Evolutionary conservation across 2,329 filamentous ascomycete species (phyloP).

Genomic region (Nigrospora osmanthi): DNA sequence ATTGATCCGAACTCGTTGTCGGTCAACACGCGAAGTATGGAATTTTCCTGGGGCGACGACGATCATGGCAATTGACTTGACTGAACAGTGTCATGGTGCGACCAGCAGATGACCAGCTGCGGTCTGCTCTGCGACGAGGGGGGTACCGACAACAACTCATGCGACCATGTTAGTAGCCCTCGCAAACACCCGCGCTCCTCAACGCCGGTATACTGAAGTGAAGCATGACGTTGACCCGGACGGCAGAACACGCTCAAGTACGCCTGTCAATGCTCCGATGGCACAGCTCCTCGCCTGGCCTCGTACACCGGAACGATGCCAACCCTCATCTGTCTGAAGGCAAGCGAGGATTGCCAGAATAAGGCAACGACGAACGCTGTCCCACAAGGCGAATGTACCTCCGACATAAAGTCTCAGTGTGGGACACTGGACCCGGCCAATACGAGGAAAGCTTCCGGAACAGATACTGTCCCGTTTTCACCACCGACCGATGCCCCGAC

Average conservation of each 20-base stretch:
- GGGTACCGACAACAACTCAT: background rate
- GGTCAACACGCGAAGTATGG: background rate
- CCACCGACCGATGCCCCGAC: too few relatives aligned
- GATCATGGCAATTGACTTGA: background rate
- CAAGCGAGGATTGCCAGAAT: background rate
- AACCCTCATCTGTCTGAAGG: background rate
- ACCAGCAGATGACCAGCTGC: slow-evolving; percentile 1
- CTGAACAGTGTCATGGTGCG: background rate
- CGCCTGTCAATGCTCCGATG: background rate
- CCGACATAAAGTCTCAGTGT: background rate
- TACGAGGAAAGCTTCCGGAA: too few relatives aligned
- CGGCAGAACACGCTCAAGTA: background rate
- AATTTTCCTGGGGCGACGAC: too few relatives aligned
- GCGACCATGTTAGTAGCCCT: background rate
- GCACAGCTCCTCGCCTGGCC: background rate
- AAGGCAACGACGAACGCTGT: background rate
- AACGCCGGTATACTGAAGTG: background rate
- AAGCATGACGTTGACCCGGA: background rate
- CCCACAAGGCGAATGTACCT: background rate
- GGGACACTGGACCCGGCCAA: background rate
- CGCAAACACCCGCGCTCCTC: background rate
- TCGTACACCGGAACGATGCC: background rate
- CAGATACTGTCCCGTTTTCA: too few relatives aligned
- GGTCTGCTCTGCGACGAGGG: background rate
- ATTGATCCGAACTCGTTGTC: background rate